Evolutionary conservation across 2,329 filamentous ascomycete species (phyloP).

Genomic region (Talaromyces pinophilus): DNA sequence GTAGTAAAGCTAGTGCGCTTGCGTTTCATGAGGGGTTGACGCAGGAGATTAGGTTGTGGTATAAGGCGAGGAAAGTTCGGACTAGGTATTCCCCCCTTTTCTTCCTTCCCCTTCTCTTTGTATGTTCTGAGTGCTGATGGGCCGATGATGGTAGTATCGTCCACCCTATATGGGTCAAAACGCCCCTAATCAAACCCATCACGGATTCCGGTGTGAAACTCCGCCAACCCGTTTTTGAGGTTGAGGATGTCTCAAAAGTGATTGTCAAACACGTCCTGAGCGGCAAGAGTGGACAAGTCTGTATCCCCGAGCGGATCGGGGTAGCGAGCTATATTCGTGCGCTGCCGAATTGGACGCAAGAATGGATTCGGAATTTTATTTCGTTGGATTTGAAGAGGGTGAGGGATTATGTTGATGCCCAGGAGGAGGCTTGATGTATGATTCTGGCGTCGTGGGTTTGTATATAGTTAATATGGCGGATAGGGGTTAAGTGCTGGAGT

Average conservation of each 20-base stretch:
- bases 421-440: neutral
- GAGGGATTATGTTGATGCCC: slow-evolving; percentile 23
- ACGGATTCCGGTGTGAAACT: slow-evolving; percentile 36
- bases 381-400: slow-evolving; percentile 31
- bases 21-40: slow-evolving; percentile 55
- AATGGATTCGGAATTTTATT: slow-evolving; percentile 35
- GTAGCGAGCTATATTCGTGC: slow-evolving; percentile 33
- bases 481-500: neutral
- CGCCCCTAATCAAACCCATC: slow-evolving; percentile 48
- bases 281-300: slow-evolving; percentile 52
- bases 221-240: slow-evolving; percentile 38
- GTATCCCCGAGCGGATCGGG: slow-evolving; percentile 46
- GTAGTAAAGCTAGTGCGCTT: slow-evolving; percentile 55
- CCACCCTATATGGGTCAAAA: slow-evolving; percentile 50
- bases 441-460: no score
- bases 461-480: neutral
- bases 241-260: slow-evolving; percentile 47
- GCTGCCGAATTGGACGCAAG: slow-evolving; percentile 52
- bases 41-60: slow-evolving; percentile 41
- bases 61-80: slow-evolving; percentile 41
- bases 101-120: neutral
- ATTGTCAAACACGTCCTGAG: slow-evolving; percentile 54
- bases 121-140: slow-evolving; percentile 11
- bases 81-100: slow-evolving; percentile 34
- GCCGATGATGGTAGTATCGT: slow-evolving; percentile 29